Conservation (phyloP, 352 stramenopile genomes). For the Pythium myriotylum region DNA sequence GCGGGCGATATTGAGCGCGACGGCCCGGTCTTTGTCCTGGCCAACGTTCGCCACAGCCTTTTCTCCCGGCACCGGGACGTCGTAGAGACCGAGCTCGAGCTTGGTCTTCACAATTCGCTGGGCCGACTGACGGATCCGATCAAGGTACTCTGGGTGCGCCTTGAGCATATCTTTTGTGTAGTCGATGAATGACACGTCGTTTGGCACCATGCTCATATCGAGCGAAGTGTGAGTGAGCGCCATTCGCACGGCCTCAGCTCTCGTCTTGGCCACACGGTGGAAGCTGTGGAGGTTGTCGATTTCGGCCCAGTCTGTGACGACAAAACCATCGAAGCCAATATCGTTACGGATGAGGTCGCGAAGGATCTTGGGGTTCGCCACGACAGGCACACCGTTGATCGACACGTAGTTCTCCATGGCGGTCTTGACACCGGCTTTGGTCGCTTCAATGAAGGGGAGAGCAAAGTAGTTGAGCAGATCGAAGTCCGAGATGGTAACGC, state of each 20-base stretch:
- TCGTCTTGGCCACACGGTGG: slow-evolving; percentile 49
- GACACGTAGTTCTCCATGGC: slow-evolving; percentile 83
- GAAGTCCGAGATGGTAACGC: slow-evolving; percentile 73
- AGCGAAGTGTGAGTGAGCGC: slow-evolving; percentile 62
- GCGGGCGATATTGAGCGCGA: slow-evolving; percentile 28
- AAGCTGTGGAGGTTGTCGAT: slow-evolving; percentile 70
- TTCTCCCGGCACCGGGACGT: slow-evolving; percentile 24
- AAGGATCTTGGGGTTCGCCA: slow-evolving; percentile 45
- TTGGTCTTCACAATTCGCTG: slow-evolving; percentile 32
- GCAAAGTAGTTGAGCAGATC: slow-evolving; percentile 88
- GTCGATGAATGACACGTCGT: slow-evolving; percentile 36
- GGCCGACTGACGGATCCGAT: slow-evolving; percentile 24
- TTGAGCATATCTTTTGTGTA: slow-evolving; percentile 29
- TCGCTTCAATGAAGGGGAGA: slow-evolving; percentile 78
- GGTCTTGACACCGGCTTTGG: slow-evolving; percentile 71
- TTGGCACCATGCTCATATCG: slow-evolving; percentile 84
- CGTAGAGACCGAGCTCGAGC: slow-evolving; percentile 31
- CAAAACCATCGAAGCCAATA: slow-evolving; percentile 58
- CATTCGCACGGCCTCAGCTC: slow-evolving; percentile 43
- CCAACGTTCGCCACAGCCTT: slow-evolving; percentile 37
- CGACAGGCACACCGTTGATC: slow-evolving; percentile 69
- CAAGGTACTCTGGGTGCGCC: slow-evolving; percentile 27
- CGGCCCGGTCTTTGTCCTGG: slow-evolving; percentile 19
- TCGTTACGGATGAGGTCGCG: slow-evolving; percentile 19
- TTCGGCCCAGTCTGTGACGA: slow-evolving; percentile 85